These are phyloP conservation scores for Silene noctiflora DNA, from an alignment of 179 eudicot genomes.

Conservation along the genomic window DNA sequence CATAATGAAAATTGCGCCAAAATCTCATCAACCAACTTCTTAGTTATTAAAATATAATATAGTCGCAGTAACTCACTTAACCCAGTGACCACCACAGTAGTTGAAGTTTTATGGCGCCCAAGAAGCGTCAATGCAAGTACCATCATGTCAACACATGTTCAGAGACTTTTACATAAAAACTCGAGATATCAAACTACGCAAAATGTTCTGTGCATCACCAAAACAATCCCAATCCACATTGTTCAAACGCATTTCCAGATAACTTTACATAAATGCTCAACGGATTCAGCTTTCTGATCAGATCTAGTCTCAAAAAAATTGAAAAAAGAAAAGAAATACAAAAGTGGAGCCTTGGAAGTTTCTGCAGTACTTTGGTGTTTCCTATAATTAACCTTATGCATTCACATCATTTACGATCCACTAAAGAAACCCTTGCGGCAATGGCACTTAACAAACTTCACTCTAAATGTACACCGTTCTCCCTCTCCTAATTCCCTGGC, in stretches of 20 bases:
- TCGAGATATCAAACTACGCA: neutral
- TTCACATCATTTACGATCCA: too few relatives aligned
- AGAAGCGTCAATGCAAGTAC: too few relatives aligned
- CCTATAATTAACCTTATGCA: too few relatives aligned
- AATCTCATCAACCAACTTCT: too few relatives aligned
- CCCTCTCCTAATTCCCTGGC: neutral
- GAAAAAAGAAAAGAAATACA: too few relatives aligned
- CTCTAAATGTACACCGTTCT: neutral
- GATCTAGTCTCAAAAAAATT: too few relatives aligned
- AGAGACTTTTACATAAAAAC: neutral
- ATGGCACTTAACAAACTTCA: neutral
- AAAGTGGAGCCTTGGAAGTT: too few relatives aligned
- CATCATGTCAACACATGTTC: neutral
- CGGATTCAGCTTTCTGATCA: too few relatives aligned
- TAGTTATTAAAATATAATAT: neutral
- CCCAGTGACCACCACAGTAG: neutral
- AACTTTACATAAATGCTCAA: neutral
- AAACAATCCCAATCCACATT: neutral
- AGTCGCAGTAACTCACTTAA: neutral
- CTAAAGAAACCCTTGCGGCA: neutral
- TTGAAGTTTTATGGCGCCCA: neutral
- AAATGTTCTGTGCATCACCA: neutral
- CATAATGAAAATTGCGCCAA: too few relatives aligned
- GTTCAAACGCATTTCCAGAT: neutral
- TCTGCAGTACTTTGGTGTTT: too few relatives aligned